Conservation (phyloP, 78 protist genomes). For the Andalucia godoyi region DNA sequence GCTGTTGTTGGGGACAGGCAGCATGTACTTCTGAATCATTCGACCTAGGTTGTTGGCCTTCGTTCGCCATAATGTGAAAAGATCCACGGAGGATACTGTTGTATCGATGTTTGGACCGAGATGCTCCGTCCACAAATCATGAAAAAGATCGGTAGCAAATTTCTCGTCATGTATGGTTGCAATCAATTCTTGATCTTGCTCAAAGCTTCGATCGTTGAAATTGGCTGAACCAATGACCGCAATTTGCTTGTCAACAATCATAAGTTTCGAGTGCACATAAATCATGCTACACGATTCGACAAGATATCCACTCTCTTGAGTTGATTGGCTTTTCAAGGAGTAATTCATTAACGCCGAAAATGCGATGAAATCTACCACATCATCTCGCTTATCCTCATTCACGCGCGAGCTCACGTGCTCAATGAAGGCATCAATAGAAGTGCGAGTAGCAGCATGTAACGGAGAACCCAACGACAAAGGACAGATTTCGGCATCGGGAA, state of each 20-base stretch:
- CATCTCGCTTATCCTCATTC: background rate
- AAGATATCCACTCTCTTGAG: background rate
- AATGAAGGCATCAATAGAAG: background rate
- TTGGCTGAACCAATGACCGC: conserved; percentile 9
- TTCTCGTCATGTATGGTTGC: too few relatives aligned
- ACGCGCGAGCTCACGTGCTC: background rate
- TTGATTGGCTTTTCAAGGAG: background rate
- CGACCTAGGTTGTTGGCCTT: too few relatives aligned
- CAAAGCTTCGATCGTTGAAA: conserved; percentile 17
- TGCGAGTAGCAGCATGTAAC: background rate
- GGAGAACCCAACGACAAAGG: background rate
- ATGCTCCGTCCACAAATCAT: too few relatives aligned
- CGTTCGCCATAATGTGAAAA: too few relatives aligned
- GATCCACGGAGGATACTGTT: too few relatives aligned
- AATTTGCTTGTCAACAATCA: conserved; percentile 20
- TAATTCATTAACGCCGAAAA: background rate
- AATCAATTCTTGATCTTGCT: too few relatives aligned
- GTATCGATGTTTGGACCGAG: too few relatives aligned
- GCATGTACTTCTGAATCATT: too few relatives aligned
- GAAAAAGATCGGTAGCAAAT: too few relatives aligned
- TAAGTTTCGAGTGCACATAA: conserved; percentile 24
- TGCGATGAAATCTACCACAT: background rate
- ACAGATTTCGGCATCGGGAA: background rate
- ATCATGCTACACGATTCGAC: background rate
- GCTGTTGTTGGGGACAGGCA: too few relatives aligned